A percentile compares a stretch with the other conserved stretches of the same genome.
phyloP scores from a whole-genome alignment of 495 filamentous ascomycete species.

The Podospora comata region DNA sequence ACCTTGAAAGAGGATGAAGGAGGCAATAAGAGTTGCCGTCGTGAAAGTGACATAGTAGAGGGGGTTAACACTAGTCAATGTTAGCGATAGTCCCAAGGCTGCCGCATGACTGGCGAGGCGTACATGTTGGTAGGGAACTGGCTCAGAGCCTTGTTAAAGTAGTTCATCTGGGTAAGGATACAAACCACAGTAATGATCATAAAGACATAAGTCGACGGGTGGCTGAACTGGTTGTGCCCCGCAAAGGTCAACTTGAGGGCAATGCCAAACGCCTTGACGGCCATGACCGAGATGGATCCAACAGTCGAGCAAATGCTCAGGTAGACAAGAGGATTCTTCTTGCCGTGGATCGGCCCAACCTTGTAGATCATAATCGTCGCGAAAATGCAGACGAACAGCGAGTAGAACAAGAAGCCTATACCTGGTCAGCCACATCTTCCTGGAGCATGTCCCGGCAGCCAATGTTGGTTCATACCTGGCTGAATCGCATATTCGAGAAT shows the following conservation, averaged over 20 bases:
- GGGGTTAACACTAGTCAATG: conserved; percentile 74
- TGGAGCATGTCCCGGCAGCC: neutral
- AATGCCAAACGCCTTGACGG: conserved; percentile 96
- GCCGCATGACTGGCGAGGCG: neutral
- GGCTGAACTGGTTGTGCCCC: conserved; percentile 90
- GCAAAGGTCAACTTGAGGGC: conserved; percentile 88
- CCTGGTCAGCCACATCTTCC: conserved; percentile 29
- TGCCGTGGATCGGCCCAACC: conserved; percentile 82
- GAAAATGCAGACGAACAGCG: conserved; percentile 67
- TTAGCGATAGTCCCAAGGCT: conserved; percentile 23
- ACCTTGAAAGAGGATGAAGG: conserved; percentile 94
- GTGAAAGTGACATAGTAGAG: conserved; percentile 99
- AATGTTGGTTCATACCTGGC: conserved; percentile 59
- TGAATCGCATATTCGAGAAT: conserved; percentile 85
- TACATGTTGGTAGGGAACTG: conserved; percentile 97
- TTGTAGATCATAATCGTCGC: conserved; percentile 93
- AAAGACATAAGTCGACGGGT: conserved; percentile 95
- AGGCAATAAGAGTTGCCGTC: conserved; percentile 87
- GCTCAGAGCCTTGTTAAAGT: conserved; percentile 97
- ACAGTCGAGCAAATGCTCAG: conserved; percentile 96
- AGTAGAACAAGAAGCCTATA: conserved; percentile 84
- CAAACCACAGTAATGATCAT: conserved; percentile 87
- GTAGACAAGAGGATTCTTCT: conserved; percentile 91
- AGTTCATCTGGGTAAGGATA: conserved; percentile 99
- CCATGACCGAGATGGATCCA: conserved; percentile 96